phyloP scores from a whole-genome alignment of 169 alveolate species.

The Eimeria praecox region DNA sequence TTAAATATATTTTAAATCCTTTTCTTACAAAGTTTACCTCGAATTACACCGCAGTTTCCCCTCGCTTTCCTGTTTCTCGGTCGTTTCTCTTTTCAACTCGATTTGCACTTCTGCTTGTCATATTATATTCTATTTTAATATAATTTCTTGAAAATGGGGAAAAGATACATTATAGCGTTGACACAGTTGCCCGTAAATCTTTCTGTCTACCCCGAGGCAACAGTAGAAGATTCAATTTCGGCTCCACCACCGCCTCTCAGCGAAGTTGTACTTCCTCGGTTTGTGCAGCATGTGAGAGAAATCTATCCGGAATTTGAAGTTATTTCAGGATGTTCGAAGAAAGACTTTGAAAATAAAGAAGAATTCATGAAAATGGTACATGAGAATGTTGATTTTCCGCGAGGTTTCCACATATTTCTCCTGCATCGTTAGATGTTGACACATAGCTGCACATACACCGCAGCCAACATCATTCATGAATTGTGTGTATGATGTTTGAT shows the following conservation, averaged over 20 bases:
- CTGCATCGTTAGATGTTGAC: not conserved
- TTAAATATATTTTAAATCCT: not conserved
- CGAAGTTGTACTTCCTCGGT: conserved; percentile 18
- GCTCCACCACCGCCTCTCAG: not conserved
- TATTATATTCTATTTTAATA: too few relatives aligned
- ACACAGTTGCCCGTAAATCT: not conserved
- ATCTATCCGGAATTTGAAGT: not conserved
- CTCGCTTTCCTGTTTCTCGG: not conserved
- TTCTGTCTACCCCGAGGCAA: not conserved
- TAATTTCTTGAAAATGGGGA: not conserved
- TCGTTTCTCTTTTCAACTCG: not conserved
- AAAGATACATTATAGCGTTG: not conserved
- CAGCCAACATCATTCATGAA: not conserved
- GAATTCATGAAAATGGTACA: not conserved
- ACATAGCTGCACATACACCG: not conserved
- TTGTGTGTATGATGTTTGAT: not conserved
- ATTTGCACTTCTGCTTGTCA: too few relatives aligned
- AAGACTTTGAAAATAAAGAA: not conserved
- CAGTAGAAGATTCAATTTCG: not conserved
- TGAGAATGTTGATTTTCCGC: not conserved
- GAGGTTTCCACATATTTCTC: not conserved
- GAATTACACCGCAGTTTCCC: not conserved
- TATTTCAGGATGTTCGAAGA: not conserved
- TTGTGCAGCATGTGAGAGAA: conserved; percentile 3
- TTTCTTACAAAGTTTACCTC: not conserved